Evolutionary conservation across 1,284 basidiomycete genomes (phyloP), one percentile per base, ranked within the genome.

Genomic region (Sporisorium sorghi): DNA sequence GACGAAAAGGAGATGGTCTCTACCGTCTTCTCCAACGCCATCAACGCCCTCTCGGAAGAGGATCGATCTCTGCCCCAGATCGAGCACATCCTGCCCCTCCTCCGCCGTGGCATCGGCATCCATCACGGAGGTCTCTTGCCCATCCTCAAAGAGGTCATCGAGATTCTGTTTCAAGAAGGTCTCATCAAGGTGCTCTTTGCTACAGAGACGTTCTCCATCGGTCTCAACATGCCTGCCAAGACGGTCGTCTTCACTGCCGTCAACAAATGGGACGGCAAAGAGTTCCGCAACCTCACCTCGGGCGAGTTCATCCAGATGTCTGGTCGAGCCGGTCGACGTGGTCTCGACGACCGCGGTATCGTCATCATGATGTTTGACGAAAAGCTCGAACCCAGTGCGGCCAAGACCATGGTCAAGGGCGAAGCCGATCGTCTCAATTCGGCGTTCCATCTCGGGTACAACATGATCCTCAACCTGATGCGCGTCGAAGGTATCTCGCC

Each of bases 341-440:
- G 97, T 47, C 87, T 99, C 61, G 97, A 99, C 84, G 96, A 98
- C 76, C 90, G 97, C n/a, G 97, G 97, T 71, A 94, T 99, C 59
- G 97, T 99, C 72, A 98, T 99, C 82, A 94, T 99, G 94, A 99
- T 99, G 97, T 93, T 92, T 84, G 96, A 99, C 85, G 94, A 97
- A 86, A 97, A 97, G 86, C 88, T 99, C 53, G 97, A 99, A 82
- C 95, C 97, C 0, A 85, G 89, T 3, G 89, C 91, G 0, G 96
- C 97, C 48, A 99, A 97, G 87, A 89, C 88, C 58, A 99, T 99
- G 97, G 93, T 99, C 85, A 98, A 98, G 86, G 97, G 97, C 53
- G 93, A 97, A 86, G 95, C 97, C 7, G 97, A 99, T 85, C 89
- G 96, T 40, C 87, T 99, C 66, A 94, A 99, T 86, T 98, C 95